These are phyloP conservation scores for Pseudogymnoascus sp. DNA, from an alignment of 2,329 filamentous ascomycete species.

Conservation along the genomic window DNA sequence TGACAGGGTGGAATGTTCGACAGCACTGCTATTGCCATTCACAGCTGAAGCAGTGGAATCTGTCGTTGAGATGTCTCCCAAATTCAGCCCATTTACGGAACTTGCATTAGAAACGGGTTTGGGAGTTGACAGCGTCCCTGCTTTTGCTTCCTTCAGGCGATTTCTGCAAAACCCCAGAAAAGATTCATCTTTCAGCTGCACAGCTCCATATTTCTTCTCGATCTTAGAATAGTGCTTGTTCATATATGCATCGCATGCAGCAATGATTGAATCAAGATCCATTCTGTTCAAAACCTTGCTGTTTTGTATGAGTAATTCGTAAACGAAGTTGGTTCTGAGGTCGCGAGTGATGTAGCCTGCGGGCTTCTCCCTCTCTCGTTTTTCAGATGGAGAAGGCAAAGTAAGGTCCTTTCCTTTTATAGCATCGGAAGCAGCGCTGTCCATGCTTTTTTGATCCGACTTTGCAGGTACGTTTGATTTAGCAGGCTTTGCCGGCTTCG, in stretches of 20 bases:
- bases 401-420: neutral
- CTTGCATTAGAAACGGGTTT: neutral
- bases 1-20: neutral
- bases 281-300: neutral
- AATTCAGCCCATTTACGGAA: neutral
- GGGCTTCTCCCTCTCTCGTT: neutral
- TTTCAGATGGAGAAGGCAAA: neutral
- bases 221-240: neutral
- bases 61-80: neutral
- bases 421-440: neutral
- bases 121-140: neutral
- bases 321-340: conserved; percentile 1
- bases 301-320: neutral
- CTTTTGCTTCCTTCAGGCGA: neutral
- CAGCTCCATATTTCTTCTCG: conserved; percentile 1
- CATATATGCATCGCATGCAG: conserved; percentile 3
- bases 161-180: neutral
- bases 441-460: neutral
- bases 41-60: neutral
- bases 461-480: neutral
- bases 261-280: neutral
- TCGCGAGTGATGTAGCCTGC: neutral
- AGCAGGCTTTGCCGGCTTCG: neutral
- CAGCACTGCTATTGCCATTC: neutral
- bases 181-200: neutral